Evolutionary conservation across 2,329 filamentous ascomycete genomes (phyloP).

Genomic region (Alternaria arborescens): DNA sequence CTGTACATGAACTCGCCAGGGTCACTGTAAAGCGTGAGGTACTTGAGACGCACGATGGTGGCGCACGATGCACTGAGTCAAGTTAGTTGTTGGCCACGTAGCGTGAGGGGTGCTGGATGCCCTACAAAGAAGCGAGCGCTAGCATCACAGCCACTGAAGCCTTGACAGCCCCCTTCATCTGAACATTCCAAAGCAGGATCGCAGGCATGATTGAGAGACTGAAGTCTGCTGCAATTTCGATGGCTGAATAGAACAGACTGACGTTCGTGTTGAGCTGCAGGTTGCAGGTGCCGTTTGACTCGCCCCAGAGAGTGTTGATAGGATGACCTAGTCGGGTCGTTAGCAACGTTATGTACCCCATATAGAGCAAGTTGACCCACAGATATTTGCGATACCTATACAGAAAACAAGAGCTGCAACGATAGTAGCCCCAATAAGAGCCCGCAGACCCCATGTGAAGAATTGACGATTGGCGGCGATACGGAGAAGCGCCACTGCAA

Average conservation of each 20-base stretch:
- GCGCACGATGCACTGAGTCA: constrained; percentile 46
- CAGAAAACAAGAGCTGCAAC: constrained; percentile 29
- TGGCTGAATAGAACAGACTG: constrained; percentile 32
- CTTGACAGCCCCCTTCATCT: constrained; percentile 51
- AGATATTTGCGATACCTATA: constrained; percentile 32
- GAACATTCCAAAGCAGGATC: constrained; percentile 33
- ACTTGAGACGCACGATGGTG: constrained; percentile 55
- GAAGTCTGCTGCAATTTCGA: constrained; percentile 32
- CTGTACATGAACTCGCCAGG: constrained; percentile 53
- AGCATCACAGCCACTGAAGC: constrained; percentile 52
- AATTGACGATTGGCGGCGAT: constrained; percentile 22
- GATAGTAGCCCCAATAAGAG: constrained; percentile 23
- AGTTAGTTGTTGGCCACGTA: constrained; percentile 3
- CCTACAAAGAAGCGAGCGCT: constrained; percentile 54
- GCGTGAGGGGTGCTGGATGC: background rate
- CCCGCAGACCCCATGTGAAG: constrained; percentile 21
- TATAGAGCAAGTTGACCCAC: constrained; percentile 7
- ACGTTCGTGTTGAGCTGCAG: constrained; percentile 32
- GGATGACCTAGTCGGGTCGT: constrained; percentile 22
- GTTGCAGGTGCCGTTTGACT: constrained; percentile 29
- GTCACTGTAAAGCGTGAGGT: constrained; percentile 53
- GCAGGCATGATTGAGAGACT: constrained; percentile 30
- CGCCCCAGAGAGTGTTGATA: constrained; percentile 33
- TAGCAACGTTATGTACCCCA: background rate
- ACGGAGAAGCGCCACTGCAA: constrained; percentile 31